phyloP scores from a whole-genome alignment of 176 grass and related monocot species.

The Triticum dicoccoides region DNA sequence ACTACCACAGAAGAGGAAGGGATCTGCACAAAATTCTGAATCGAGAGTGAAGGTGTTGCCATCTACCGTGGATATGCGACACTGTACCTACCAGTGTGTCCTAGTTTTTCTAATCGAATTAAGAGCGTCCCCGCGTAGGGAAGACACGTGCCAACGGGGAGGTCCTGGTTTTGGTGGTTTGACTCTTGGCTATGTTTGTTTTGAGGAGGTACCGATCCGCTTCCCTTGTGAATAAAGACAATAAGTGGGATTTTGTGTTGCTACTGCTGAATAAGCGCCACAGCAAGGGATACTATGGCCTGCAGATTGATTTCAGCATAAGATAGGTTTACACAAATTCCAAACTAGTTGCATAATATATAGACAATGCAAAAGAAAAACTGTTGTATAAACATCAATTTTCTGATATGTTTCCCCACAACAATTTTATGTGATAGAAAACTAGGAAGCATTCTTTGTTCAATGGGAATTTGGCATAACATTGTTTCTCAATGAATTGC shows the following conservation, averaged over 20 bases:
- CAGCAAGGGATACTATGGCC: background rate
- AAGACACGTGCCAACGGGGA: background rate
- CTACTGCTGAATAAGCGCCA: constrained; percentile 6
- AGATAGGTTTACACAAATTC: background rate
- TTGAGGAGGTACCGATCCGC: no score
- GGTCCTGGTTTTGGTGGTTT: no score
- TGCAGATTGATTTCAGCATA: background rate
- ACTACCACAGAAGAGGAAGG: background rate
- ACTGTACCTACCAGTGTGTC: background rate
- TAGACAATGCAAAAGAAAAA: background rate
- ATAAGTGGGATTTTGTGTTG: background rate
- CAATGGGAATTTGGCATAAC: no score
- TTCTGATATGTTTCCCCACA: no score
- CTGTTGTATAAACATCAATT: background rate
- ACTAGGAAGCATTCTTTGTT: no score
- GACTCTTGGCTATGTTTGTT: background rate
- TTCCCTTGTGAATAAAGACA: background rate
- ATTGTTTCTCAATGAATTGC: no score
- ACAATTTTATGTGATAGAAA: no score
- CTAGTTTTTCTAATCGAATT: background rate
- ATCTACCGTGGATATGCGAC: background rate
- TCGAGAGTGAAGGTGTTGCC: background rate
- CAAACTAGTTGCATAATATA: background rate
- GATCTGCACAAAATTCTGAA: background rate
- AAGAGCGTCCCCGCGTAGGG: background rate